These are phyloP conservation scores for Sorghum bicolor DNA, from an alignment of 176 grass and related monocot species.

Conservation along the genomic window Sorghum_bicolor_NCBIv3 NC_012873.2:66552501-66553000, in stretches of 20 bases:
- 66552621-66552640: neutral
- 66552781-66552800: conserved; percentile 11
- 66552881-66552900: neutral
- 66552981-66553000: neutral
- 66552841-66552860: neutral
- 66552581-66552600: neutral
- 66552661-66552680: neutral
- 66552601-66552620: too few species aligned
- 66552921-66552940: neutral
- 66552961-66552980: neutral
- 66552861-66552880: neutral
- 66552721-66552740: neutral
- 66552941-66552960: neutral
- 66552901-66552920: neutral
- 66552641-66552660: neutral
- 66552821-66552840: neutral
- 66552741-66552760: neutral
- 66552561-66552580: conserved; percentile 31
- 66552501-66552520: conserved; percentile 15
- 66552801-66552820: neutral
- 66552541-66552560: neutral
- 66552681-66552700: neutral
- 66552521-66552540: conserved; percentile 22
- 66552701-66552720: conserved; percentile 46
- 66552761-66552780: neutral